Evolutionary conservation across 2,329 filamentous ascomycete genomes (phyloP).

Genomic region (Leptosphaerulina australis): DNA sequence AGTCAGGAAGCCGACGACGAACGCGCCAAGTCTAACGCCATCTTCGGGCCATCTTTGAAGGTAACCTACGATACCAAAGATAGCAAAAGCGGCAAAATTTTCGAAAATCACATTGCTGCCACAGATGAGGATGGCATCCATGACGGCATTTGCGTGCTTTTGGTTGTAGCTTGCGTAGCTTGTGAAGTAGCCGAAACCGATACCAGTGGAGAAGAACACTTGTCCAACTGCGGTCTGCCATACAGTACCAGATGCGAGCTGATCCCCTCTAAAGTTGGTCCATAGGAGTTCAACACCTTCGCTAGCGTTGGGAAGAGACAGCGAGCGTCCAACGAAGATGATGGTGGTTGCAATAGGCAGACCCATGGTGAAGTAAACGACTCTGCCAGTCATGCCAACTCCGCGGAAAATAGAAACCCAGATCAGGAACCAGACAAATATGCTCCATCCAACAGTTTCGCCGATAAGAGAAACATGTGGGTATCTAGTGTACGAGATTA

Average conservation of each 20-base stretch:
- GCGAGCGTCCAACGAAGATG: constrained; percentile 60
- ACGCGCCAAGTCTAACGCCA: constrained; percentile 58
- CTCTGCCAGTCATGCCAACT: constrained; percentile 63
- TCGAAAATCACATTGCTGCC: constrained; percentile 63
- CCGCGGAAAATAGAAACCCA: constrained; percentile 66
- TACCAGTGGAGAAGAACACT: constrained; percentile 65
- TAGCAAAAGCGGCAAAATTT: constrained; percentile 57
- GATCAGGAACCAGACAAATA: constrained; percentile 65
- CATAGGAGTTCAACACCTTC: constrained; percentile 59
- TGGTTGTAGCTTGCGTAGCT: constrained; percentile 64
- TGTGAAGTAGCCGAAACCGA: constrained; percentile 63
- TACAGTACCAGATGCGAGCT: constrained; percentile 58
- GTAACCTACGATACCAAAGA: constrained; percentile 64
- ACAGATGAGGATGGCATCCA: constrained; percentile 63
- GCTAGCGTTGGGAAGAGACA: constrained; percentile 61
- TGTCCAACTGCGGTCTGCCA: constrained; percentile 67
- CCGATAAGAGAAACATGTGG: constrained; percentile 56
- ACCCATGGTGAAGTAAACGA: constrained; percentile 68
- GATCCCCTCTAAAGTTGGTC: constrained; percentile 57
- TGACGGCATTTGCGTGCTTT: constrained; percentile 63
- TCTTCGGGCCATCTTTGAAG: constrained; percentile 51
- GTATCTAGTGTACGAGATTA: constrained; percentile 56
- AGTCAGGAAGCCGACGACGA: constrained; percentile 65
- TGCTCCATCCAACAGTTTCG: constrained; percentile 64
- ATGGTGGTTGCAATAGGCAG: constrained; percentile 63